Conservation (phyloP, 345 rosid species). For the Fremontodendron californicum region DNA sequence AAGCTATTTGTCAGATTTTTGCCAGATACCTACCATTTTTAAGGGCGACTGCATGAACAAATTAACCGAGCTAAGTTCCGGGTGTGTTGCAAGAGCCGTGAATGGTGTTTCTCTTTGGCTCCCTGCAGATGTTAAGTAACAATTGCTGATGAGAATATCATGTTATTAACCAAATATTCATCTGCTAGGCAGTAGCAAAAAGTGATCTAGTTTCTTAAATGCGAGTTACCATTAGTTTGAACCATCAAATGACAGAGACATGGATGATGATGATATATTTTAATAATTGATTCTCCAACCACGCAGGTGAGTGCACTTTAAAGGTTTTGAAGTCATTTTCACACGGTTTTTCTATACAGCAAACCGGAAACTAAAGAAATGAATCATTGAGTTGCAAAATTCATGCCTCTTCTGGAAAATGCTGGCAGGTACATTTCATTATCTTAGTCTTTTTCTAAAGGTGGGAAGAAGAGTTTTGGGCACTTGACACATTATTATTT, state of each 20-base stretch:
- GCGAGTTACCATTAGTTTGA: background rate
- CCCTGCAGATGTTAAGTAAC: background rate
- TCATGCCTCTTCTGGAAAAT: background rate
- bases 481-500: background rate
- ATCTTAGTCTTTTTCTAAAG: slow-evolving; percentile 1
- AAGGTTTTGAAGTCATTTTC: background rate
- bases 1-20: background rate
- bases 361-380: background rate
- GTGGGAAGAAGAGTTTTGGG: background rate
- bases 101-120: background rate
- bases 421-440: slow-evolving; percentile 4
- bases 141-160: background rate
- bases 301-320: background rate
- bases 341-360: background rate
- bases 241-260: background rate
- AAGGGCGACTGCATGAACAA: no score
- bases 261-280: background rate
- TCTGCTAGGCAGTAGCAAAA: background rate
- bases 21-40: no score
- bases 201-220: background rate
- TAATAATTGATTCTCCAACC: background rate
- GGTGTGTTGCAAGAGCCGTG: background rate
- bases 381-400: background rate
- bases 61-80: no score
- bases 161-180: background rate